Evolutionary conservation across 805 yeast genomes (phyloP).

Genomic region (Tetrapisispora taiwanensis): DNA sequence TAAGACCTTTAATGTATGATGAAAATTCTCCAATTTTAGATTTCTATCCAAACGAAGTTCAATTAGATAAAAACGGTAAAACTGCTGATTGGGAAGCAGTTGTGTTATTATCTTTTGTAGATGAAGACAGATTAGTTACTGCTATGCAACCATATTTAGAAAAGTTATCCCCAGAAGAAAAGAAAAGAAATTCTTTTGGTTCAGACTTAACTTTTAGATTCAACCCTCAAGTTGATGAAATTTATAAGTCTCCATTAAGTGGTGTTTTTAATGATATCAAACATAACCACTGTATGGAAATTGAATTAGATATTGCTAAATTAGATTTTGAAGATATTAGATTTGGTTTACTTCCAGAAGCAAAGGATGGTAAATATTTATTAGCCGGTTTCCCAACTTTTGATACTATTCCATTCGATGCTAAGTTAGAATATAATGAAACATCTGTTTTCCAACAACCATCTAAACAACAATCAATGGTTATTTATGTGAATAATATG

Average conservation of each 20-base stretch:
- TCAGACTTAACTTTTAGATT: conserved; percentile 53
- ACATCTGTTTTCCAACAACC: conserved; percentile 78
- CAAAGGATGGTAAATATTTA: conserved; percentile 55
- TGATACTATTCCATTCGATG: conserved; percentile 52
- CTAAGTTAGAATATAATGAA: conserved; percentile 47
- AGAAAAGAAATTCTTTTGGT: conserved; percentile 66
- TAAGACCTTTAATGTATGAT: conserved; percentile 78
- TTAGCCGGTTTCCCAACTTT: conserved; percentile 89
- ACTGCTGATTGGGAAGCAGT: conserved; percentile 98
- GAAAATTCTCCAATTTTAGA: conserved; percentile 78
- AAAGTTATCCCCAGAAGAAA: conserved; percentile 60
- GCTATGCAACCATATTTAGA: conserved; percentile 62
- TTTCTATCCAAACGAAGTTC: conserved; percentile 83
- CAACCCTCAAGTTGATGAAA: conserved; percentile 62
- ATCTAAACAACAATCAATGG: conserved; percentile 71
- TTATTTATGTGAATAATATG: conserved; percentile 48
- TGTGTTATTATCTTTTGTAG: conserved; percentile 84
- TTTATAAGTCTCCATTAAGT: conserved; percentile 66
- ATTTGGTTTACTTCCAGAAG: conserved; percentile 56
- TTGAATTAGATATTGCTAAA: conserved; percentile 41
- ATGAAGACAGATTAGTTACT: conserved; percentile 58
- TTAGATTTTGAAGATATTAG: conserved; percentile 31
- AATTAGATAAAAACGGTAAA: conserved; percentile 86
- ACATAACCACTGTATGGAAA: conserved; percentile 68
- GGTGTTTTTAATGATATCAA: conserved; percentile 69